Percentiles rank a stretch among this genome's conserved stretches.
These are phyloP conservation scores for Chrysanthemum lavandulifolium DNA, from an alignment of 129 eudicot genomes.

Conservation along the genomic window DNA sequence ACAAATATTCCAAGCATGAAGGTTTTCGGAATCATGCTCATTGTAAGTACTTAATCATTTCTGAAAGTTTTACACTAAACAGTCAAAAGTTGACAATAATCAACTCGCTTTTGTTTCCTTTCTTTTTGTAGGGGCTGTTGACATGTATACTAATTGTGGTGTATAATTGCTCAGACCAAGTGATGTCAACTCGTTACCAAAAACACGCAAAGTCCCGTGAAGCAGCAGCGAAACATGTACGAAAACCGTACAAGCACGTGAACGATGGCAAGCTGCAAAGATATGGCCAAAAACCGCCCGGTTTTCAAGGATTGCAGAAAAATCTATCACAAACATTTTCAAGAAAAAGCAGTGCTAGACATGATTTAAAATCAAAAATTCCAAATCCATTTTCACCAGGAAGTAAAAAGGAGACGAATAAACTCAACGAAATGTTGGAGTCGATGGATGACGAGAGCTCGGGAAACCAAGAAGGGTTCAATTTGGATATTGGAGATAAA, in stretches of 20 bases:
- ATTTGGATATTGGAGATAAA: slow-evolving; percentile 54
- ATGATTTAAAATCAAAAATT: slow-evolving; percentile 21
- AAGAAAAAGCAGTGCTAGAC: slow-evolving; percentile 35
- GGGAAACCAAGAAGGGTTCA: slow-evolving; percentile 39
- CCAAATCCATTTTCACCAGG: slow-evolving; percentile 23
- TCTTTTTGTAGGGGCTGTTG: slow-evolving; percentile 51
- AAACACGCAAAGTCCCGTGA: slow-evolving; percentile 75
- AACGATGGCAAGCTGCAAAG: slow-evolving; percentile 74
- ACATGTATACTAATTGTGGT: slow-evolving; percentile 58
- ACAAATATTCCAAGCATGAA: slow-evolving; percentile 64
- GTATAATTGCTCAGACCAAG: slow-evolving; percentile 82
- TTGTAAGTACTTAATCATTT: slow-evolving; percentile 45
- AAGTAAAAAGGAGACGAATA: slow-evolving; percentile 40
- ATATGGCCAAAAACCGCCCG: slow-evolving; percentile 48
- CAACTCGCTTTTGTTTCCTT: not conserved
- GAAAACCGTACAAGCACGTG: slow-evolving; percentile 74
- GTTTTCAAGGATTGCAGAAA: slow-evolving; percentile 43
- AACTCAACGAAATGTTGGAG: slow-evolving; percentile 68
- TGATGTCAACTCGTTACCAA: slow-evolving; percentile 60
- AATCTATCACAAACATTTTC: slow-evolving; percentile 75
- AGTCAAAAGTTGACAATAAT: too few relatives aligned
- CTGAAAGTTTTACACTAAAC: not conserved
- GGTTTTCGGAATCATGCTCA: slow-evolving; percentile 62
- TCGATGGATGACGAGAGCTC: slow-evolving; percentile 45
- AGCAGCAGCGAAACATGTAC: slow-evolving; percentile 66